Evolutionary conservation across 208 protist species (phyloP), one percentile per base, ranked within the genome.

Genomic region (Trypanosoma platydactyli): DNA sequence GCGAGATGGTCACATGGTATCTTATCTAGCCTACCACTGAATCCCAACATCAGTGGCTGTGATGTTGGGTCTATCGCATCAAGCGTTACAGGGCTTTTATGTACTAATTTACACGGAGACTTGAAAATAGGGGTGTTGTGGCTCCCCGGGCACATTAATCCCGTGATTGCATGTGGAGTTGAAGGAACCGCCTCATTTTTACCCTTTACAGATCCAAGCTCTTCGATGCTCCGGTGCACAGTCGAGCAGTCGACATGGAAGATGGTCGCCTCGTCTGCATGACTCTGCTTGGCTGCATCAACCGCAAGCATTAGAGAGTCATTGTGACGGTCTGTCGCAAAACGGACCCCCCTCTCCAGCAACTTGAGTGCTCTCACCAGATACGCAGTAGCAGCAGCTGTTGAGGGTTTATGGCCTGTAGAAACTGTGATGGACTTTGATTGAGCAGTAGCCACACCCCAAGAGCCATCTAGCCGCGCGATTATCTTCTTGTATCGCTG

Each of bases 401-500:
- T 25, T n/a, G 53, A 15, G 16, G 24, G 54, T 12, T 16, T 5
- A 46, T 49, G 9, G 22, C 29, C 40, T 20, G 12, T n/a, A 30
- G 40, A 22, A 3, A 63, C 48, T 15, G n/a, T 25, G 20, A 45
- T 11, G 9, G n/a, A 29, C 20, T 0, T 20, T 9, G 30, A 25
- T 0, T 51, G 15, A 6, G 16, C 22, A n/a, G n/a, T 40, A 20
- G 44, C 52, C 4, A 29, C 41, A 18, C 78, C 58, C 52, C 74
- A 89, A 18, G 49, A 64, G 29, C 46, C 33, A 49, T 83, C 73
- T 25, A 91, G 55, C 35, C 71, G 67, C 4, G 49, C 52, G 12
- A 91, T 68, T 7, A 75, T 75, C 40, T 70, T 33, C 44, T 51
- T 44, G 65, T 87, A 87, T 59, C 81, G 77, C 49, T 22, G 16